phyloP scores from a whole-genome alignment of 345 rosid species.

The Citrus unshiu region DNA sequence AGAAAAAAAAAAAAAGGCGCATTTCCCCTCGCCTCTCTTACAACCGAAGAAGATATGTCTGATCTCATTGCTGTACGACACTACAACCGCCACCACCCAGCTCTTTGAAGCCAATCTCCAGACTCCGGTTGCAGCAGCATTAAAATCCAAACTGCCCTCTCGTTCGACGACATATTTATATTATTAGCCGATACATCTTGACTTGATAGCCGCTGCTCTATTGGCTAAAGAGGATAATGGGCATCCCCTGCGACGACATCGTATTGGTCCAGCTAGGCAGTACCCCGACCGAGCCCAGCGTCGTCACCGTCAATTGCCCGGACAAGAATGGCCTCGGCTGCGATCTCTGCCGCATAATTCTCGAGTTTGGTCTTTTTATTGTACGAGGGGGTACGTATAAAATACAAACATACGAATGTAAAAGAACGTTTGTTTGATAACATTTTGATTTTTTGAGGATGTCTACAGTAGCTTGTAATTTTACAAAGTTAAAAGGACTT shows the following conservation, averaged over 20 bases:
- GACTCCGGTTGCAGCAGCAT: not conserved
- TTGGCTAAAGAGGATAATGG: conserved; percentile 25
- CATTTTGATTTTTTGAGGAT: not conserved
- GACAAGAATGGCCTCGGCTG: conserved; percentile 83
- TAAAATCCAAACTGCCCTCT: not conserved
- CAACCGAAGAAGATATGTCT: not conserved
- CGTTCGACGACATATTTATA: not conserved
- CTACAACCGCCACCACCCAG: not conserved
- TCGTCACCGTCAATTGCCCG: conserved; percentile 74
- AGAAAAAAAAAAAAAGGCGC: not conserved
- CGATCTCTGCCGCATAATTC: conserved; percentile 63
- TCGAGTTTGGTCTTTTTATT: conserved; percentile 67
- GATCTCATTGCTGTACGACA: not conserved
- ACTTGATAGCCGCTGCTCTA: not conserved
- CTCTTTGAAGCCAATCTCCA: not conserved
- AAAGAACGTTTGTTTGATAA: not conserved
- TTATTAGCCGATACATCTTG: not conserved
- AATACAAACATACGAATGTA: not conserved
- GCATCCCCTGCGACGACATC: conserved; percentile 57
- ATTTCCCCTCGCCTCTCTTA: not conserved
- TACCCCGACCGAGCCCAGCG: conserved; percentile 37
- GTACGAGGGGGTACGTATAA: conserved; percentile 46
- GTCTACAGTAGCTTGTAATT: not conserved
- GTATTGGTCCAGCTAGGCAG: conserved; percentile 45
- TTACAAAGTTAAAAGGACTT: not conserved